Percentiles rank a stretch among this genome's conserved stretches.
Evolutionary conservation across 73 alveolate genomes (phyloP).

Genomic region (Tetrahymena borealis): DNA sequence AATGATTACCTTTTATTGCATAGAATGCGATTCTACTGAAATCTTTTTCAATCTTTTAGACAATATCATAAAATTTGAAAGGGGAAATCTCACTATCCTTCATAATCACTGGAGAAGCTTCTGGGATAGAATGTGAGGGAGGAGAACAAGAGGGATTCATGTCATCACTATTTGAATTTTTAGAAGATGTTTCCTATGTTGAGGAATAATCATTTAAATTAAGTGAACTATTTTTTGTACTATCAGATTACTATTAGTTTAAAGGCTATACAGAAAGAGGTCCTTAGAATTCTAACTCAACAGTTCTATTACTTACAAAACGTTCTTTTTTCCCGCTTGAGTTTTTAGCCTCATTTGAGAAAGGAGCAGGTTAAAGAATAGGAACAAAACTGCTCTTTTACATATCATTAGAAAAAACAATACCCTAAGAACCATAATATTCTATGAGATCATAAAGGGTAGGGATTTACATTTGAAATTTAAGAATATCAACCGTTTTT

Average conservation of each 20-base stretch:
- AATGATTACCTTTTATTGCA: background rate
- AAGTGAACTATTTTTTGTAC: background rate
- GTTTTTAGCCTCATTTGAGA: background rate
- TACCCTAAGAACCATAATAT: background rate
- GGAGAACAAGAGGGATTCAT: background rate
- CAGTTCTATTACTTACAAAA: background rate
- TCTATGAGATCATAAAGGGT: background rate
- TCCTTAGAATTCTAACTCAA: background rate
- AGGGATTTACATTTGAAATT: background rate
- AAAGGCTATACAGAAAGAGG: background rate
- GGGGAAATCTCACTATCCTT: background rate
- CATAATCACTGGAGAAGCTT: background rate
- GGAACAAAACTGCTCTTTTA: background rate
- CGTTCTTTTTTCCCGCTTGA: background rate
- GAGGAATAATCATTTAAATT: background rate
- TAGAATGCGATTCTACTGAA: background rate
- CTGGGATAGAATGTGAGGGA: background rate
- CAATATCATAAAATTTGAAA: background rate
- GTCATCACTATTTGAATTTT: background rate
- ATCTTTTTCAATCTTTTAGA: background rate
- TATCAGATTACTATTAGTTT: background rate
- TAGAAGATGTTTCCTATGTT: background rate
- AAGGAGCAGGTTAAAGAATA: background rate
- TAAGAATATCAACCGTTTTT: background rate
- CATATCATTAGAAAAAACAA: background rate